Percentiles rank a stretch among this genome's conserved stretches.
Evolutionary conservation across 2,329 filamentous ascomycete genomes (phyloP).

Genomic region (Rhynchosporium graminicola): DNA sequence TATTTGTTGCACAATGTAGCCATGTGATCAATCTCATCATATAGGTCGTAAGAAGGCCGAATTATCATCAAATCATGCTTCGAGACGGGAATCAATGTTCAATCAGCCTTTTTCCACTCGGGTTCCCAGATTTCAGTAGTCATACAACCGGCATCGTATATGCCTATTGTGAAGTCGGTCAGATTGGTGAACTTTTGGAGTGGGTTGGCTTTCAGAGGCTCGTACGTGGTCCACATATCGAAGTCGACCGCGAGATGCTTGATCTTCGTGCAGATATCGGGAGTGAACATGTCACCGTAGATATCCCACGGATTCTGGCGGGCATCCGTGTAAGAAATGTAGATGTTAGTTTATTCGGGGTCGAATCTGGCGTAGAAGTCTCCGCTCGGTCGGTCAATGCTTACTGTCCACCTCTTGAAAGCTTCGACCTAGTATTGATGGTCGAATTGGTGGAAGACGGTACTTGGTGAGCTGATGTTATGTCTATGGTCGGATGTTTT

Average conservation of each 20-base stretch:
- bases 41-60: not conserved
- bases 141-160: conserved; percentile 1
- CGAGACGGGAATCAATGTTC: not conserved
- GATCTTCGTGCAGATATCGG: conserved; percentile 3
- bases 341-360: conserved; percentile 2
- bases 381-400: conserved; percentile 1
- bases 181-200: conserved; percentile 6
- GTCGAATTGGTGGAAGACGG: not conserved
- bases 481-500: not conserved
- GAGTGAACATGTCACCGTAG: conserved; percentile 4
- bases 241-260: conserved; percentile 6
- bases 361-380: conserved; percentile 9
- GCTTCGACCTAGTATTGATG: not conserved
- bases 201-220: not conserved
- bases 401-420: conserved; percentile 1
- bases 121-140: not conserved
- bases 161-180: not conserved
- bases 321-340: not conserved
- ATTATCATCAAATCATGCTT: not conserved
- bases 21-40: not conserved
- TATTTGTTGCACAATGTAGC: not conserved
- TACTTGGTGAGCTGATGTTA: not conserved
- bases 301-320: not conserved
- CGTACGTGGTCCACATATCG: not conserved
- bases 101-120: not conserved